Conservation (phyloP, 192 early-diverging fungal species). For the Podila minutissima region DNA sequence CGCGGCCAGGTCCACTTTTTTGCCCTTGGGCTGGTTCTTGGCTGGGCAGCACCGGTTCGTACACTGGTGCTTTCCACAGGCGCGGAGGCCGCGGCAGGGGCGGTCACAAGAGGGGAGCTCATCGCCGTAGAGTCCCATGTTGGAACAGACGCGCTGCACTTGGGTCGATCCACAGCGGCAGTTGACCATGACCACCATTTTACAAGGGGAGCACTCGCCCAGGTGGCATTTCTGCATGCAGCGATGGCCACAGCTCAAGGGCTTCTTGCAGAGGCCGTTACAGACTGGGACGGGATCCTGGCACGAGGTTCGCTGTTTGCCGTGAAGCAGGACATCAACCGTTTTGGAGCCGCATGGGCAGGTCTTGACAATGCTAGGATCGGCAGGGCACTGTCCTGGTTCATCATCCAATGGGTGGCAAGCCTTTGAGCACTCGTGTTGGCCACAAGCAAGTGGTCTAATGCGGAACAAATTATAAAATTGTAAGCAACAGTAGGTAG, state of each 20-base stretch:
- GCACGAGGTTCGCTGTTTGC: slow-evolving; percentile 50
- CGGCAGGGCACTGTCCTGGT: slow-evolving; percentile 58
- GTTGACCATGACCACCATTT: slow-evolving; percentile 53
- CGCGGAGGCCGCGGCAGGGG: slow-evolving; percentile 66
- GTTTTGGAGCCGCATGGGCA: slow-evolving; percentile 65
- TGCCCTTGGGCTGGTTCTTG: slow-evolving; percentile 37
- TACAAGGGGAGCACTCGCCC: slow-evolving; percentile 73
- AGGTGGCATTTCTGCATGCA: slow-evolving; percentile 70
- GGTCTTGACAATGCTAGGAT: slow-evolving; percentile 55
- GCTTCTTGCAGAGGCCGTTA: slow-evolving; percentile 65
- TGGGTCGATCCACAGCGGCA: slow-evolving; percentile 73
- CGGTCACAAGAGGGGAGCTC: slow-evolving; percentile 68
- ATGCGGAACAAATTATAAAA: neutral
- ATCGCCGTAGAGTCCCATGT: slow-evolving; percentile 52
- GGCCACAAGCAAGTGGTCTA: slow-evolving; percentile 60
- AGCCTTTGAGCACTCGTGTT: slow-evolving; percentile 58
- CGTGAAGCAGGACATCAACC: slow-evolving; percentile 42
- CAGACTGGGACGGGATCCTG: slow-evolving; percentile 70
- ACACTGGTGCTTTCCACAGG: slow-evolving; percentile 82
- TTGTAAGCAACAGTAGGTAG: no score
- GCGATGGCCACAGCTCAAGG: slow-evolving; percentile 68
- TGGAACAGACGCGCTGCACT: slow-evolving; percentile 57
- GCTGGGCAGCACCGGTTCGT: slow-evolving; percentile 70
- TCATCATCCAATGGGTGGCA: slow-evolving; percentile 64
- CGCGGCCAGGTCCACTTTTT: slow-evolving; percentile 43